Evolutionary conservation across 2,329 filamentous ascomycete species (phyloP).

Genomic region (Arthrobotrys sphaeroides): DNA sequence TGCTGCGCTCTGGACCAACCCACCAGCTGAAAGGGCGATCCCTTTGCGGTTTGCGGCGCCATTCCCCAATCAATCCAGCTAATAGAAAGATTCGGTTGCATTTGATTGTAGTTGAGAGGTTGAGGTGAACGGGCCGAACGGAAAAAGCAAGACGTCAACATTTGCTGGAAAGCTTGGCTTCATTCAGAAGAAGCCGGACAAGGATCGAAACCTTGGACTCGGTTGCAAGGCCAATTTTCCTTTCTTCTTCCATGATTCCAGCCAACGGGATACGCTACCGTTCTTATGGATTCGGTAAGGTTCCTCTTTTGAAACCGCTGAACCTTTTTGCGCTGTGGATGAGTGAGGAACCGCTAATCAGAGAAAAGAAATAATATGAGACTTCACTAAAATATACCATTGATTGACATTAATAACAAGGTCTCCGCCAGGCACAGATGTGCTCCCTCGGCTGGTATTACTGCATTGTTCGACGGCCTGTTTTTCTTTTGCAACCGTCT

Average conservation of each 20-base stretch:
- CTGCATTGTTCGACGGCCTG: conserved; percentile 31
- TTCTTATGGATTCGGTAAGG: conserved; percentile 54
- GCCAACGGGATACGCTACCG: conserved; percentile 54
- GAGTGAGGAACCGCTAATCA: conserved; percentile 37
- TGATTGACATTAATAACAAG: conserved; percentile 46
- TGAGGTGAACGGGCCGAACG: conserved; percentile 25
- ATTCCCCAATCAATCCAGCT: conserved; percentile 45
- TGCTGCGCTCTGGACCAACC: conserved; percentile 41
- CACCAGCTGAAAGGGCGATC: conserved; percentile 35
- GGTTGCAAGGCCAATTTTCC: conserved; percentile 53
- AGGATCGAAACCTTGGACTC: conserved; percentile 53
- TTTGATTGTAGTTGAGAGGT: conserved; percentile 50
- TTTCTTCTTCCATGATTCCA: conserved; percentile 54
- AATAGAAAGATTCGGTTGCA: conserved; percentile 35
- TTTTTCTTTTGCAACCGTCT: conserved; percentile 33
- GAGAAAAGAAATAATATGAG: conserved; percentile 34
- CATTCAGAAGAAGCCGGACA: conserved; percentile 48
- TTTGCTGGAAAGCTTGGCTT: conserved; percentile 37
- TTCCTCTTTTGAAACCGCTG: conserved; percentile 30
- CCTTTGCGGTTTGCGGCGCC: conserved; percentile 36
- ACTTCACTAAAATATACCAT: conserved; percentile 35
- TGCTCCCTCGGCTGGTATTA: conserved; percentile 34
- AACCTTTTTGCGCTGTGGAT: conserved; percentile 20
- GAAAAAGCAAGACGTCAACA: conserved; percentile 44
- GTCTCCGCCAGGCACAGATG: conserved; percentile 50